phyloP scores from a whole-genome alignment of 75 land plant species.

The Gnetum montanum region DNA sequence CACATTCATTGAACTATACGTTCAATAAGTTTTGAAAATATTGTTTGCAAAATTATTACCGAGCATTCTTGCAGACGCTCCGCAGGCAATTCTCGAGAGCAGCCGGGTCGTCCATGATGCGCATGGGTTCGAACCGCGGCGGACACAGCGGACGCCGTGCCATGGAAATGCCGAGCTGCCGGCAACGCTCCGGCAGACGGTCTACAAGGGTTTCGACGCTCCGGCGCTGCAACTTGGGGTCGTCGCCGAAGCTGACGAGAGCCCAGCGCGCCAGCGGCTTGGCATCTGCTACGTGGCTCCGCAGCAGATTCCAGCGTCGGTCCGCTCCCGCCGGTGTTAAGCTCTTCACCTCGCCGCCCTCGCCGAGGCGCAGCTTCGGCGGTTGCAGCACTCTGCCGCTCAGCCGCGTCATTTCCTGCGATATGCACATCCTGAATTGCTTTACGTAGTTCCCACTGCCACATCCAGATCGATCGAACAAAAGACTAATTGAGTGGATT shows the following conservation, averaged over 20 bases:
- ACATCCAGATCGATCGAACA: not conserved
- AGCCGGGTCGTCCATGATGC: conserved; percentile 39
- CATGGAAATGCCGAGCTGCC: conserved; percentile 54
- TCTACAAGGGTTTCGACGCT: conserved; percentile 37
- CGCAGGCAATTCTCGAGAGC: conserved; percentile 42
- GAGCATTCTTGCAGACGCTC: conserved; percentile 37
- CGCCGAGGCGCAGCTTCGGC: conserved; percentile 70
- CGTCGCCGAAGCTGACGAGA: conserved; percentile 66
- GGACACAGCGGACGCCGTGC: conserved; percentile 22
- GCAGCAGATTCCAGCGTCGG: conserved; percentile 63
- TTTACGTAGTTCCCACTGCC: conserved; percentile 45
- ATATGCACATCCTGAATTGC: conserved; percentile 51
- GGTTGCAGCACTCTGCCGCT: conserved; percentile 72
- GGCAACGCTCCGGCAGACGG: conserved; percentile 44
- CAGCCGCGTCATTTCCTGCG: conserved; percentile 55
- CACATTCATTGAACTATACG: too few relatives aligned
- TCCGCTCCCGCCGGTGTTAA: conserved; percentile 40
- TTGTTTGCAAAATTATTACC: too few relatives aligned
- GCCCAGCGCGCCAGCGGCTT: conserved; percentile 55
- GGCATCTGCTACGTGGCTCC: conserved; percentile 62
- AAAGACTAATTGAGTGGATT: not conserved
- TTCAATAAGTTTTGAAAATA: too few relatives aligned
- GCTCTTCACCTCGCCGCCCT: conserved; percentile 34
- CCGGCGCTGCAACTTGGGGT: conserved; percentile 28
- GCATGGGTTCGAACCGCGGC: conserved; percentile 34